phyloP scores from a whole-genome alignment of 345 rosid genomes.

The Gossypium thurberi region DNA sequence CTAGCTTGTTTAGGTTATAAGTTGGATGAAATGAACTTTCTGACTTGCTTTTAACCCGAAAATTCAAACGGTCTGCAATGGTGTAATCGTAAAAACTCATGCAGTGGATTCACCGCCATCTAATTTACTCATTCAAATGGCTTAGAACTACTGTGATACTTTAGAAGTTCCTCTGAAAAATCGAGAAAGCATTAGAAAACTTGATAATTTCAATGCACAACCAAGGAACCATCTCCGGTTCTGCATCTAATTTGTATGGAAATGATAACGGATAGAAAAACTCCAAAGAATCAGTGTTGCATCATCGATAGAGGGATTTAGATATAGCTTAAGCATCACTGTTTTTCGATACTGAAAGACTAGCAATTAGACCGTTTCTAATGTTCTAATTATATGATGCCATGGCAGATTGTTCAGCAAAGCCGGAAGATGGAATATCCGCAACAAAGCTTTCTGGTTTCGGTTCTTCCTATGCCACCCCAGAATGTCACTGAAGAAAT shows the following conservation, averaged over 20 bases:
- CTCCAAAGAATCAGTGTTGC: background rate
- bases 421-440: slow-evolving; percentile 18
- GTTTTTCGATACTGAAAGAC: too few relatives aligned
- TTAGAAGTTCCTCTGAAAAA: background rate
- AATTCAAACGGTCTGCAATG: background rate
- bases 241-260: background rate
- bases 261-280: background rate
- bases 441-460: slow-evolving; percentile 4
- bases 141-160: background rate
- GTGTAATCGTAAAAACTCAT: background rate
- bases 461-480: slow-evolving; percentile 6
- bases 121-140: background rate
- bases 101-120: background rate
- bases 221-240: background rate
- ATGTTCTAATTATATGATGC: background rate
- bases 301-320: too few relatives aligned
- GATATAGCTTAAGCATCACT: too few relatives aligned
- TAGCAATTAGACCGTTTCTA: background rate
- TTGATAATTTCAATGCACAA: background rate
- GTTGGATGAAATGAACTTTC: background rate
- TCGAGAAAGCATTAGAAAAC: background rate
- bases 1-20: background rate
- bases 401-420: slow-evolving; percentile 29
- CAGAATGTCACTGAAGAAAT: slow-evolving; percentile 3
- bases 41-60: background rate